Conservation (phyloP, 1,284 basidiomycete species). For the Irpex lacteus region DNA sequence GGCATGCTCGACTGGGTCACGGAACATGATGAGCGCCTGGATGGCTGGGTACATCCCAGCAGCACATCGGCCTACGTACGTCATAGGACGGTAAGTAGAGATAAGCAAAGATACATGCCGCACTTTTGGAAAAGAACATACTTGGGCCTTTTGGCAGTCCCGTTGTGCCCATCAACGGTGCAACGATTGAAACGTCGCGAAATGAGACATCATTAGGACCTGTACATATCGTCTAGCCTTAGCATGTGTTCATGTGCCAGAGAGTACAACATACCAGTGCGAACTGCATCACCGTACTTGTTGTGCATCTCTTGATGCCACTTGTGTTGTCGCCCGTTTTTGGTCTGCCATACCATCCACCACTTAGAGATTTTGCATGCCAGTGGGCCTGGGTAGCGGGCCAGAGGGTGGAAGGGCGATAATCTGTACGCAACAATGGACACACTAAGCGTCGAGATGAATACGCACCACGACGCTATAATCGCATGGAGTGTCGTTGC, state of each 20-base stretch:
- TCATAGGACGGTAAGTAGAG: background rate
- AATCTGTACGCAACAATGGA: constrained; percentile 39
- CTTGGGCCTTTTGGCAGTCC: constrained; percentile 23
- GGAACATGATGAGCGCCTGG: constrained; percentile 3
- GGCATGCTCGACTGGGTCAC: constrained; percentile 12
- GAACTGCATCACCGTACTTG: constrained; percentile 41
- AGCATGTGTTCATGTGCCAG: background rate
- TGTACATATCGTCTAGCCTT: background rate
- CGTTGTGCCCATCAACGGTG: constrained; percentile 17
- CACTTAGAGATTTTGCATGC: constrained; percentile 36
- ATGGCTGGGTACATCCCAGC: background rate
- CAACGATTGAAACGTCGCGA: constrained; percentile 18
- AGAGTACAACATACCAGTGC: constrained; percentile 32
- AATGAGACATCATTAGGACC: constrained; percentile 29
- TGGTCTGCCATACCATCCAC: constrained; percentile 25
- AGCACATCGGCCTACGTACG: background rate
- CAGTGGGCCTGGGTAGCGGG: constrained; percentile 39
- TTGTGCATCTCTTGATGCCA: constrained; percentile 35
- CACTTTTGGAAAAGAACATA: background rate
- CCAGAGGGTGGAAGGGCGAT: constrained; percentile 43
- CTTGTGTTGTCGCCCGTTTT: constrained; percentile 34
- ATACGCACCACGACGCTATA: background rate
- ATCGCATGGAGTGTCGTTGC: background rate
- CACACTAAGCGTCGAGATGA: constrained; percentile 20
- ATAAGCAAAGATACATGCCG: background rate